Evolutionary conservation across 73 alveolate genomes (phyloP).

Genomic region (Paramecium caudatum): DNA sequence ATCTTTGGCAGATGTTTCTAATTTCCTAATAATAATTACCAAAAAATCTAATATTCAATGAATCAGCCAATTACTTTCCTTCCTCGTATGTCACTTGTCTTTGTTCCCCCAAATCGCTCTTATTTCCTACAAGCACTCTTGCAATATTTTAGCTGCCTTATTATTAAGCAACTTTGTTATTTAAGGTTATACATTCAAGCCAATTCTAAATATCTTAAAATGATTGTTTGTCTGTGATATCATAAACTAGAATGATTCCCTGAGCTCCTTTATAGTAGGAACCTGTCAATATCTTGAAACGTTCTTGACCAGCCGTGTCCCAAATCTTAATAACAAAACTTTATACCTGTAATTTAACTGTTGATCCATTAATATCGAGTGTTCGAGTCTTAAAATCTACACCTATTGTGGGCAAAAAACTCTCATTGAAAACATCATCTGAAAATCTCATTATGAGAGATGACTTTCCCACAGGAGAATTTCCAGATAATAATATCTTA

Average conservation of each 20-base stretch:
- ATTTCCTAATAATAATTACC: neutral
- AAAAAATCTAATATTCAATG: neutral
- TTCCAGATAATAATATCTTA: constrained; percentile 75
- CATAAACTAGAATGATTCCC: constrained; percentile 27
- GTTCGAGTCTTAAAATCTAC: constrained; percentile 76
- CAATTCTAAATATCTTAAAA: neutral
- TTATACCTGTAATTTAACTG: constrained; percentile 57
- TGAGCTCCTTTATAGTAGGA: neutral
- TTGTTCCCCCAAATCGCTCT: neutral
- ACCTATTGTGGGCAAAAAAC: constrained; percentile 80
- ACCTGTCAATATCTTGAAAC: no score
- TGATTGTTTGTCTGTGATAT: neutral
- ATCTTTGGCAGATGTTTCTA: neutral
- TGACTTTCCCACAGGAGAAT: constrained; percentile 80
- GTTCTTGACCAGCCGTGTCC: constrained; percentile 8
- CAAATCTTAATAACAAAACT: neutral
- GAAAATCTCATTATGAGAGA: constrained; percentile 72
- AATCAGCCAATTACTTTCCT: neutral
- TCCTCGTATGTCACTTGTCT: neutral
- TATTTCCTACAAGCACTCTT: neutral
- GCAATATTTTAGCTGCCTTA: neutral
- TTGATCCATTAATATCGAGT: constrained; percentile 67
- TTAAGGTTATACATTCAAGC: neutral
- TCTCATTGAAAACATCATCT: constrained; percentile 75
- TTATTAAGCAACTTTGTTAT: neutral